Evolutionary conservation across 441 rosid genomes (phyloP), one percentile per base, ranked within the genome.

Genomic region (Flueggea neowawraea): DNA sequence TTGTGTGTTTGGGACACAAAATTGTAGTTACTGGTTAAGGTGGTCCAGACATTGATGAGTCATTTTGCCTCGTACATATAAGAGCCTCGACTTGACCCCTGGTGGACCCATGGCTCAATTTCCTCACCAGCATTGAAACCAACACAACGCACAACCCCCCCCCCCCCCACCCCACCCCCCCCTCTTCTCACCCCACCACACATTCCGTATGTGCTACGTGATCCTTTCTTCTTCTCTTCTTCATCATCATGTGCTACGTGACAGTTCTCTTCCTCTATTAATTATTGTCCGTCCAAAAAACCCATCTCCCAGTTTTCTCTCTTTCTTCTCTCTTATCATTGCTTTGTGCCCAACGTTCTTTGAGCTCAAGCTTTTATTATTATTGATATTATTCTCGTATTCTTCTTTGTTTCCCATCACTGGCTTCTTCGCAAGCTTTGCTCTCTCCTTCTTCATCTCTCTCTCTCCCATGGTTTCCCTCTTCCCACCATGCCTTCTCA

Each of bases 401-500:
- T 62, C 55, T 17, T 11, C 17, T 31, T 44, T 49, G 3, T 36
- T 5, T 16, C 3, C 41, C 9, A 36, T 5, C 9, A 22, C 41
- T 36, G 41, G 41, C 57, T 17, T 17, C 66, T 44, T 10, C 31
- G 16, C 1, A 39, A 4, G 9, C 22, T 16, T 22, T 36, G 31
- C 12, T 10, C 39, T 54, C n/a, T 31, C 14, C 48, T 0, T 22
- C n/a, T 33, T 31, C 16, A 1, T 36, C n/a, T n/a, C 17, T 54
- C 16, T 36, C 73, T 66, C 68, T 70, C 82, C 83, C 81, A 80
- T 84, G 90, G 78, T 84, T 75, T 57, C 76, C 31, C 67, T 65
- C 69, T 57, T 61, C 65, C 62, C 64, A 67, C n/a, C 82, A 76
- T 82, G 89, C 75, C 83, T 67, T 73, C 85, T 31, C 75, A 31